These are phyloP conservation scores for Aspergillus oerlinghausenensis DNA, from an alignment of 2,329 filamentous ascomycete genomes.

Conservation along the genomic window DNA sequence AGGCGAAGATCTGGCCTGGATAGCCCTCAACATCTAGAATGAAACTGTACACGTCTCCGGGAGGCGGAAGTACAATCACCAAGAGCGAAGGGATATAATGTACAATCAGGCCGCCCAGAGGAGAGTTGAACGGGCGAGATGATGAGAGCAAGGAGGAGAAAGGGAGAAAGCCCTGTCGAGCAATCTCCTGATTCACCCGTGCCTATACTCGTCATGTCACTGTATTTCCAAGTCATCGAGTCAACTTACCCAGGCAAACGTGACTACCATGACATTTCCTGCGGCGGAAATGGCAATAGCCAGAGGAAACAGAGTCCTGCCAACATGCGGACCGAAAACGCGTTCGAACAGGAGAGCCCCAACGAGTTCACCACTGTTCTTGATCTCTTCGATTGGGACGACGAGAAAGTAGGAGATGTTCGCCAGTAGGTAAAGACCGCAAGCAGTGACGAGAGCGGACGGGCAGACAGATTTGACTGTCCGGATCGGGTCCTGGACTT, in stretches of 20 bases:
- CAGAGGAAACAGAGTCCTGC: conserved; percentile 55
- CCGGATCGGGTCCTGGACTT: conserved; percentile 63
- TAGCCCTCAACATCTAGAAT: conserved; percentile 70
- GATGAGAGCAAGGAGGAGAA: conserved; percentile 58
- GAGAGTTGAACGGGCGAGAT: conserved; percentile 62
- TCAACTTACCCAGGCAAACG: conserved; percentile 58
- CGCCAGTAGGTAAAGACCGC: conserved; percentile 61
- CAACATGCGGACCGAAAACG: conserved; percentile 57
- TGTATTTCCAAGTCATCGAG: not conserved
- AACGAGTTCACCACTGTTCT: conserved; percentile 61
- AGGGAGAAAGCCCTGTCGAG: conserved; percentile 65
- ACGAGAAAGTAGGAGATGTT: conserved; percentile 63
- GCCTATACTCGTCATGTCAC: conserved; percentile 43
- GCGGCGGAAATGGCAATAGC: conserved; percentile 63
- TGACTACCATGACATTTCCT: conserved; percentile 70
- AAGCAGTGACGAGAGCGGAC: conserved; percentile 57
- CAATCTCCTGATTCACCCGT: conserved; percentile 68
- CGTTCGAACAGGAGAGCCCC: conserved; percentile 64
- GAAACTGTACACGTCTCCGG: conserved; percentile 64
- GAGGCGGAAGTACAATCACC: conserved; percentile 62
- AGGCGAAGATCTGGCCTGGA: conserved; percentile 56
- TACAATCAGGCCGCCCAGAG: conserved; percentile 62
- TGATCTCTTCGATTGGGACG: conserved; percentile 63
- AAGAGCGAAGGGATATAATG: conserved; percentile 65
- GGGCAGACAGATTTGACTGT: conserved; percentile 61